Percentiles rank a stretch among this genome's conserved stretches.
These are phyloP conservation scores for Carex cristatella DNA, from an alignment of 176 grass and related monocot genomes.

Conservation along the genomic window DNA sequence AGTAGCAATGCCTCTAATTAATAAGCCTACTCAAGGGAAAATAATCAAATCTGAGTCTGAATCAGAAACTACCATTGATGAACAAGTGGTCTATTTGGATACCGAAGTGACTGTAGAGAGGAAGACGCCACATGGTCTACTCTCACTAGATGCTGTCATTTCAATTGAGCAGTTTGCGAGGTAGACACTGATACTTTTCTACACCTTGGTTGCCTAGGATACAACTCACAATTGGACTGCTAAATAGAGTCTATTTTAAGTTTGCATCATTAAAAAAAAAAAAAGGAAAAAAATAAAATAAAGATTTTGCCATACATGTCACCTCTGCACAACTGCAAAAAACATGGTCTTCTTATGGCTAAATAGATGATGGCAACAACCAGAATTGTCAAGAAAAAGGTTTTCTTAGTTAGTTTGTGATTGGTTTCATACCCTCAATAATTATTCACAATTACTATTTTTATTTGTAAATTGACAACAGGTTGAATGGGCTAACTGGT, in stretches of 20 bases:
- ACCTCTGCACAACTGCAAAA: background rate
- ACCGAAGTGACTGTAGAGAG: conserved; percentile 68
- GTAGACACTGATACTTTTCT: conserved; percentile 27
- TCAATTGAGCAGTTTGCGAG: conserved; percentile 86
- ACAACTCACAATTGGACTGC: background rate
- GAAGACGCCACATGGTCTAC: conserved; percentile 39
- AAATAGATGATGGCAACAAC: background rate
- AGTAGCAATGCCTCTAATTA: conserved; percentile 28
- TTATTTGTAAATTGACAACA: conserved; percentile 36
- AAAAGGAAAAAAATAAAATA: background rate
- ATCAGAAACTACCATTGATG: conserved; percentile 37
- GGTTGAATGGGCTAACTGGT: conserved; percentile 81
- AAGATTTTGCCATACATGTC: conserved; percentile 2
- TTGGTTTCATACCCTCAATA: background rate
- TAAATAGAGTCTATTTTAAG: background rate
- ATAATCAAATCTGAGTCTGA: conserved; percentile 25
- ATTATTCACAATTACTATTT: conserved; percentile 4
- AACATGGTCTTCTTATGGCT: background rate
- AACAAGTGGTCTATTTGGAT: conserved; percentile 47
- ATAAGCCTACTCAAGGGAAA: conserved; percentile 26
- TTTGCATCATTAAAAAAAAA: background rate
- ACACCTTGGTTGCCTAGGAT: background rate
- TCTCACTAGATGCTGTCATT: conserved; percentile 66
- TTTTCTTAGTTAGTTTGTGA: background rate
- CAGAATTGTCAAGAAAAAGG: background rate